Percentiles rank a stretch among this genome's conserved stretches.
These are phyloP conservation scores for Przewalskia tangutica DNA, from an alignment of 257 asterid species.

Conservation along the genomic window DNA sequence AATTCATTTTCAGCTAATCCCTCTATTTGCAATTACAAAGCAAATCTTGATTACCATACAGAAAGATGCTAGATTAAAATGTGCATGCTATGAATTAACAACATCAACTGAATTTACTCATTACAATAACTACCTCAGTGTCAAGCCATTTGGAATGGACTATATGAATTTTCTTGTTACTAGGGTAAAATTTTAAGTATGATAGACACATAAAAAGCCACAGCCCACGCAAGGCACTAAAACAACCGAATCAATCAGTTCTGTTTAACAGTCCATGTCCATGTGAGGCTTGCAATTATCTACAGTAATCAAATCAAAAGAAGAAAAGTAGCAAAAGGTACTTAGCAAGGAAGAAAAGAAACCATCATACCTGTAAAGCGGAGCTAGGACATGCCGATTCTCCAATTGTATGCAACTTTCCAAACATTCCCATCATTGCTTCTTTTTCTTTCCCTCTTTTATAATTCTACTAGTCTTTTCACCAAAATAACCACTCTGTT, in stretches of 20 bases:
- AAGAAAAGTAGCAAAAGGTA: not conserved
- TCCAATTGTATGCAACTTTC: constrained; percentile 37
- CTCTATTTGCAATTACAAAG: not conserved
- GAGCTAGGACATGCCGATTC: constrained; percentile 23
- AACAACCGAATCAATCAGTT: too few relatives aligned
- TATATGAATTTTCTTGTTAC: too few relatives aligned
- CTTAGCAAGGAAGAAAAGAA: not conserved
- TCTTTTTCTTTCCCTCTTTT: not conserved
- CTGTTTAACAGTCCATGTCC: not conserved
- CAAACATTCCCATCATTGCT: constrained; percentile 68
- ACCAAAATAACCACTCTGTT: not conserved
- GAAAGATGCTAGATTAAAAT: too few relatives aligned
- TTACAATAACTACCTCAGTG: not conserved
- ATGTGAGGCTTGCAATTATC: not conserved
- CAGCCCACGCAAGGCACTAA: too few relatives aligned
- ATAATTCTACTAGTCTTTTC: not conserved
- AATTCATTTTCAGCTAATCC: not conserved
- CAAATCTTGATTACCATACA: not conserved
- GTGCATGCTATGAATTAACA: too few relatives aligned
- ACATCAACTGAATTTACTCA: not conserved
- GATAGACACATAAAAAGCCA: not conserved
- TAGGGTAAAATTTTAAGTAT: not conserved
- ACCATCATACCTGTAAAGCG: constrained; percentile 65
- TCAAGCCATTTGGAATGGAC: too few relatives aligned
- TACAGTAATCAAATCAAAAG: not conserved